Percentiles rank a stretch among this genome's conserved stretches.
Conservation (phyloP, 371 early-diverging fungal genomes). For the Synchytrium microbalum region DNA sequence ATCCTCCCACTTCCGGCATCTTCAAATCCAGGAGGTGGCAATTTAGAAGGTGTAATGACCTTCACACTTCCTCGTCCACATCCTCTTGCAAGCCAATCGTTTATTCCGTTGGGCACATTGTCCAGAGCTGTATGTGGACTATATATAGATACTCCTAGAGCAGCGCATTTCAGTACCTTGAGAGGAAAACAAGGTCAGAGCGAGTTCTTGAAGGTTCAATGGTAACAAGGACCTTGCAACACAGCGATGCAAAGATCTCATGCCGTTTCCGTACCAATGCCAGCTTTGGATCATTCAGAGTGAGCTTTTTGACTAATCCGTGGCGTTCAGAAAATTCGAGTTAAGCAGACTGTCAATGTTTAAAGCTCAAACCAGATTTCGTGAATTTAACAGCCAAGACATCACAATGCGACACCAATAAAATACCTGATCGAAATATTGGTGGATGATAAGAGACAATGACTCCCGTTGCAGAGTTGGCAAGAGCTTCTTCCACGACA, state of each 20-base stretch:
- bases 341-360: neutral
- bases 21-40: slow-evolving; percentile 18
- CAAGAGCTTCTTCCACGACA: slow-evolving; percentile 84
- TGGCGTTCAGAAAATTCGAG: neutral
- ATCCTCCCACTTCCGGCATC: slow-evolving; percentile 30
- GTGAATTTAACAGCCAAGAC: slow-evolving; percentile 71
- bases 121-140: slow-evolving; percentile 97
- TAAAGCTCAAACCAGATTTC: slow-evolving; percentile 13
- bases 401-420: too few relatives aligned
- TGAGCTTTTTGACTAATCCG: neutral
- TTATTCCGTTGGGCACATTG: slow-evolving; percentile 64
- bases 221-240: too few relatives aligned
- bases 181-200: too few relatives aligned
- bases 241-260: too few relatives aligned
- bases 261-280: too few relatives aligned
- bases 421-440: slow-evolving; percentile 1
- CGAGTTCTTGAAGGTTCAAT: too few relatives aligned
- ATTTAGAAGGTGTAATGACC: slow-evolving; percentile 12
- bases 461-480: slow-evolving; percentile 72
- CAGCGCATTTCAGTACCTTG: slow-evolving; percentile 33
- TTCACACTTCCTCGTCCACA: slow-evolving; percentile 12
- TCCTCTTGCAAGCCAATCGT: slow-evolving; percentile 38
- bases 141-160: slow-evolving; percentile 84
- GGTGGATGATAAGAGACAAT: slow-evolving; percentile 43
- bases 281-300: neutral